phyloP scores from a whole-genome alignment of 169 alveolate genomes.

The Eimeria acervulina region DNA sequence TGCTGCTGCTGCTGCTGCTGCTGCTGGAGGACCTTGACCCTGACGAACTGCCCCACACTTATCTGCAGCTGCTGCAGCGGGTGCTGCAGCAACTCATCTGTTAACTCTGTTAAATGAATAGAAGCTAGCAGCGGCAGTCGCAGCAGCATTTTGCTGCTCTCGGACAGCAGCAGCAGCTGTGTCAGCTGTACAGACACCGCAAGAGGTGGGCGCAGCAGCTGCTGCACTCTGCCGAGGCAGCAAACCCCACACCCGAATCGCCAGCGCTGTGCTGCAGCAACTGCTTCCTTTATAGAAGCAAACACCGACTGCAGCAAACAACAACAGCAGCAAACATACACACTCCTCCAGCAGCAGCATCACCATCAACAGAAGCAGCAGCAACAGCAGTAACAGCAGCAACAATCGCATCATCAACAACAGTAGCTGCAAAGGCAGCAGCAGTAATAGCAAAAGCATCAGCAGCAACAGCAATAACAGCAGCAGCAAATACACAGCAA shows the following conservation, averaged over 20 bases:
- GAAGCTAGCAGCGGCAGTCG: too few relatives aligned
- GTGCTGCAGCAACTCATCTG: too few relatives aligned
- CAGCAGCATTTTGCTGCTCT: neutral
- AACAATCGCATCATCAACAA: too few relatives aligned
- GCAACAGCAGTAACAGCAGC: neutral
- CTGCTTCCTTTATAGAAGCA: neutral
- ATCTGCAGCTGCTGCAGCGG: too few relatives aligned
- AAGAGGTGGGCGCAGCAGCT: constrained; percentile 42
- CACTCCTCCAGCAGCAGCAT: neutral
- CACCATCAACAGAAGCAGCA: neutral
- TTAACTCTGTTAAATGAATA: too few relatives aligned
- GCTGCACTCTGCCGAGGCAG: constrained; percentile 72
- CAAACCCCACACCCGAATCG: neutral
- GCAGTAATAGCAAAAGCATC: neutral
- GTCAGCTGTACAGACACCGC: constrained; percentile 28
- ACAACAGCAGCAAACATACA: neutral
- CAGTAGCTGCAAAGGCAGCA: neutral
- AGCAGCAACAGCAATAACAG: neutral
- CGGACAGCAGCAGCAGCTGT: neutral
- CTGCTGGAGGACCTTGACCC: too few relatives aligned
- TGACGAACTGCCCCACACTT: too few relatives aligned
- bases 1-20: constrained; percentile 20
- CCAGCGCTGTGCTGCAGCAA: constrained; percentile 45
- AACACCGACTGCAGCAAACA: neutral
- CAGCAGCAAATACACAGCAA: too few relatives aligned